A percentile compares a stretch with the other conserved stretches of the same genome.
phyloP scores from a whole-genome alignment of 805 yeast species.

The Saitoella complicata region DNA sequence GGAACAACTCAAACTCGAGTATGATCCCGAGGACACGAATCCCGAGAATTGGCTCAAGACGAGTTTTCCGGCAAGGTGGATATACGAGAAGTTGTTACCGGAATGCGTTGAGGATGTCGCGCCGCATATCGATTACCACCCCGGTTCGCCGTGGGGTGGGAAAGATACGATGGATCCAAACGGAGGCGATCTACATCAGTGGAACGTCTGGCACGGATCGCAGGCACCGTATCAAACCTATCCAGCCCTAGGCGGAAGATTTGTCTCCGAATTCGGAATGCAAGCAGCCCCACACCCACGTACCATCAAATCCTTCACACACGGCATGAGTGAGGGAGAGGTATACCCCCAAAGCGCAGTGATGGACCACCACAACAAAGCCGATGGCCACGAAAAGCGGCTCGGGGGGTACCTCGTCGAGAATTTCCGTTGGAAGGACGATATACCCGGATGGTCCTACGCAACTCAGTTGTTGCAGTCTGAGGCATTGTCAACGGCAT shows the following conservation, averaged over 20 bases:
- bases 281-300: constrained; percentile 27
- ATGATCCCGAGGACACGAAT: constrained; percentile 8
- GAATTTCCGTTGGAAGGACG: constrained; percentile 26
- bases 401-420: constrained; percentile 32
- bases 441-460: constrained; percentile 30
- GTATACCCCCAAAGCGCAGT: constrained; percentile 31
- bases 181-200: constrained; percentile 36
- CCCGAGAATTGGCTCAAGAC: constrained; percentile 7
- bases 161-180: constrained; percentile 23
- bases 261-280: constrained; percentile 42
- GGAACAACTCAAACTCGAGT: constrained; percentile 17
- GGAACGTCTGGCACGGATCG: constrained; percentile 43
- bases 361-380: constrained; percentile 34
- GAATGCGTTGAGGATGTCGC: constrained; percentile 17
- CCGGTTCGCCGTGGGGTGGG: constrained; percentile 38
- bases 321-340: no score
- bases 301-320: constrained; percentile 25
- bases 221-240: constrained; percentile 36
- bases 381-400: constrained; percentile 32
- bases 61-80: constrained; percentile 25
- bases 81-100: constrained; percentile 29
- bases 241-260: constrained; percentile 31
- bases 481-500: constrained; percentile 33
- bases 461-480: constrained; percentile 38
- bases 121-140: constrained; percentile 25